These are phyloP conservation scores for Pichia eremophila DNA, from an alignment of 805 yeast genomes.

Conservation along the genomic window DNA sequence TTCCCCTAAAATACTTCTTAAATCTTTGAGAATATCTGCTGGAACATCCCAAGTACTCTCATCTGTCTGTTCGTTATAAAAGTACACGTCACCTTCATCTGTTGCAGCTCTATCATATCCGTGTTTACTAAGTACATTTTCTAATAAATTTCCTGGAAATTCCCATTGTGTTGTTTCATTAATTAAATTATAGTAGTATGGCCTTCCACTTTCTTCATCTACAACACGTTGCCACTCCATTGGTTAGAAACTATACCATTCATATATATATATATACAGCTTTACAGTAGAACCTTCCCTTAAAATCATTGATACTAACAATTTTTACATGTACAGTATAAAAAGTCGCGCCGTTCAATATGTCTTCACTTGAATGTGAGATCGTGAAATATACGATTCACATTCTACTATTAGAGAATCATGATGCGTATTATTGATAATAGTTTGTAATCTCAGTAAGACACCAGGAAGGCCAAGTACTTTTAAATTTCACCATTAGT, in stretches of 20 bases:
- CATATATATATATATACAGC: too few relatives aligned
- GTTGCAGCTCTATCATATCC: constrained; percentile 40
- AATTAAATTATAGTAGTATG: constrained; percentile 58
- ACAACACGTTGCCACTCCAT: constrained; percentile 53
- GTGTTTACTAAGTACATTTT: constrained; percentile 20
- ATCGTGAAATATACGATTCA: too few relatives aligned
- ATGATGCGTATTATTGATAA: too few relatives aligned
- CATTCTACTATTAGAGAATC: too few relatives aligned
- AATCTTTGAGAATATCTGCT: constrained; percentile 26
- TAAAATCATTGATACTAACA: too few relatives aligned
- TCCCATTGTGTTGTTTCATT: constrained; percentile 77
- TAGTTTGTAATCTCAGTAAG: too few relatives aligned
- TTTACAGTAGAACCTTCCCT: too few relatives aligned
- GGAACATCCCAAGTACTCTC: constrained; percentile 83
- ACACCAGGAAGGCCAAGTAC: too few relatives aligned
- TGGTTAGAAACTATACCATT: too few relatives aligned
- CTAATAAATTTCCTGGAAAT: constrained; percentile 51
- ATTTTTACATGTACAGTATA: too few relatives aligned
- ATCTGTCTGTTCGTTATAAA: constrained; percentile 53
- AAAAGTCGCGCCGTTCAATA: too few relatives aligned
- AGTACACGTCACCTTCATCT: constrained; percentile 36
- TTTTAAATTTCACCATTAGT: constrained; percentile 6
- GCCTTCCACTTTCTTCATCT: constrained; percentile 51
- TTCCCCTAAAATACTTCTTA: constrained; percentile 9
- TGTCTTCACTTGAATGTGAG: too few relatives aligned